Base-by-base conservation (phyloP, 1,139 yeast species). In the Sugiyamaella paludigena region DNA sequence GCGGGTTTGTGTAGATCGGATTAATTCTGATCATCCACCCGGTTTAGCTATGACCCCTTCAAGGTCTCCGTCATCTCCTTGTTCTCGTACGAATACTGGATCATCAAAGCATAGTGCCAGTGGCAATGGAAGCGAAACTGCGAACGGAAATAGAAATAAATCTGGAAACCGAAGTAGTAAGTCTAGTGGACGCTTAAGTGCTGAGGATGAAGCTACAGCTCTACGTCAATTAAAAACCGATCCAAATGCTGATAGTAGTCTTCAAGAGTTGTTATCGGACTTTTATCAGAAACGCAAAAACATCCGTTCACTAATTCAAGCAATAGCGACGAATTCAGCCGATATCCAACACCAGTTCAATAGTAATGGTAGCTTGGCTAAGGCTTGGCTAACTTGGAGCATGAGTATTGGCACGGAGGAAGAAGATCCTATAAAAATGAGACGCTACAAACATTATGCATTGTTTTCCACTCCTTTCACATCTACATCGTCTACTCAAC, bases 1-100 rank as follows among this genome's bases (percentile, higher is more conserved):
- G 42, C 58, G 60, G 32, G 49, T 50, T 3, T 56, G 62, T 31
- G 66, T 66, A 1, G 63, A 62, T 26, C 55, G 64, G 19, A 67
- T 68, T 47, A 67, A 68, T 43, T 44, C 50, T 27, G 53, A 49
- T 12, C 39, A 32, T 24, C 24, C 24, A 19, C 24, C 24, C 5
- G 24, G 5, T 19, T 19, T 19, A 5, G 3, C 24, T 5, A 5
- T 19, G 3, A 19, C 24, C 3, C 5, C 24, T 19, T 19, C 24
- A 19, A 3, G 24, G 5, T 19, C 24, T 19, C 24, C 24, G 24
- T 19, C 24, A 19, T 19, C 24, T 19, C 24, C 5, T 4, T 19
- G 24, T 19, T 19, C 24, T 19, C 24, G 24, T 19, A 10, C 45
- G 13, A 13, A 24, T 12, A 39, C 13, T 10, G 27, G 8, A 11